phyloP scores from a whole-genome alignment of 805 yeast genomes.

The Metschnikowia reukaufii region DNA sequence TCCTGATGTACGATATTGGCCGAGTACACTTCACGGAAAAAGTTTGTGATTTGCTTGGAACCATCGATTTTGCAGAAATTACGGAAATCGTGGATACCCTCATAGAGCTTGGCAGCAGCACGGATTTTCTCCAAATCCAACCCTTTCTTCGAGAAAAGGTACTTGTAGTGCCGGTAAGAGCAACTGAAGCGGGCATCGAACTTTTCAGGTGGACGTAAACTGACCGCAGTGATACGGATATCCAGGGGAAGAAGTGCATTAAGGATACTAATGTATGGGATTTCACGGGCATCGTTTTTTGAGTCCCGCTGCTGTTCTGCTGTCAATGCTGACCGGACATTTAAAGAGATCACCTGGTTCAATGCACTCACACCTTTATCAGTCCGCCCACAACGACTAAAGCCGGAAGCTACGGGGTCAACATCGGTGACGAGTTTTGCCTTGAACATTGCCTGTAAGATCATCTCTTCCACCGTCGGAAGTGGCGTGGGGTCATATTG shows the following conservation, averaged over 20 bases:
- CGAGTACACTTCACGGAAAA: constrained; percentile 57
- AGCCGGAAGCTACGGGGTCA: constrained; percentile 62
- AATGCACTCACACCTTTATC: constrained; percentile 97
- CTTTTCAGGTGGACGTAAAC: constrained; percentile 75
- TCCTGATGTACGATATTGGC: constrained; percentile 46
- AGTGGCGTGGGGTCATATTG: constrained; percentile 75
- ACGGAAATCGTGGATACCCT: constrained; percentile 86
- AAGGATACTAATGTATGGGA: constrained; percentile 72
- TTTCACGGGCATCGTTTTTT: constrained; percentile 60
- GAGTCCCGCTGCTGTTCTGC: constrained; percentile 61
- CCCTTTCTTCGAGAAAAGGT: constrained; percentile 59
- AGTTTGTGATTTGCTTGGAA: constrained; percentile 85
- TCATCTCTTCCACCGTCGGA: constrained; percentile 82
- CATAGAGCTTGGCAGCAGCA: constrained; percentile 58
- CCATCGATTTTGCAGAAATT: constrained; percentile 96
- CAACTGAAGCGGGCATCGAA: constrained; percentile 96
- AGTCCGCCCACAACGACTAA: constrained; percentile 92
- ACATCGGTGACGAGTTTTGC: constrained; percentile 63
- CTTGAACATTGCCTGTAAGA: constrained; percentile 67
- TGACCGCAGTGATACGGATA: constrained; percentile 76
- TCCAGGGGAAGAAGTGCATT: constrained; percentile 80
- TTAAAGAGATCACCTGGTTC: constrained; percentile 86
- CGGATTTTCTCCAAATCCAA: constrained; percentile 69
- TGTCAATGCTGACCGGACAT: constrained; percentile 67
- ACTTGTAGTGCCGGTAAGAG: constrained; percentile 78